A percentile compares a stretch with the other conserved stretches of the same genome.
Conservation (phyloP, 2,329 filamentous ascomycete species). For the Arthrobotrys iridis region DNA sequence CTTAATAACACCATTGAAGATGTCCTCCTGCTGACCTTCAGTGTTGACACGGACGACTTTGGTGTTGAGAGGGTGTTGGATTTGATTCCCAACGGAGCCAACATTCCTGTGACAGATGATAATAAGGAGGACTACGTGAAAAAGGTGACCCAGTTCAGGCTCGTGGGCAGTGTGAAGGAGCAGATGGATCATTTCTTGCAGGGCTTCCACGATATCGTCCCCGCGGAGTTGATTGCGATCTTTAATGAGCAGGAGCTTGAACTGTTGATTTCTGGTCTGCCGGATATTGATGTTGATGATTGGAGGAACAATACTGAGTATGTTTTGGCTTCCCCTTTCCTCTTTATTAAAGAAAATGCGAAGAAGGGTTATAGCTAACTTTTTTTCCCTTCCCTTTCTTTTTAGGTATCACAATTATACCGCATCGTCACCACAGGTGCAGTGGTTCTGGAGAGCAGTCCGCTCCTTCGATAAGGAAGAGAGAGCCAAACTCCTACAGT, state of each 20-base stretch:
- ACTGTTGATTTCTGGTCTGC: slow-evolving; percentile 92
- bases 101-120: slow-evolving; percentile 93
- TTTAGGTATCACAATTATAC: slow-evolving; percentile 90
- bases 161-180: slow-evolving; percentile 89
- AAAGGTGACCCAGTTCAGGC: slow-evolving; percentile 89
- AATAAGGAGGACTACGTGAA: slow-evolving; percentile 99
- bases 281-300: slow-evolving; percentile 97
- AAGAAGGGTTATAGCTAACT: too few species aligned
- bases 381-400: not conserved
- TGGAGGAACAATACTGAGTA: slow-evolving; percentile 97
- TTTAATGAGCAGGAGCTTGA: slow-evolving; percentile 99
- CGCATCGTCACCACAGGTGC: slow-evolving; percentile 91
- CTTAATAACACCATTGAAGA: slow-evolving; percentile 98
- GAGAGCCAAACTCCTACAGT: slow-evolving; percentile 93
- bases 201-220: slow-evolving; percentile 98
- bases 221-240: slow-evolving; percentile 90
- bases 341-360: not conserved
- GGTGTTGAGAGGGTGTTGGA: slow-evolving; percentile 88
- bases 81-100: slow-evolving; percentile 84
- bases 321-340: not conserved
- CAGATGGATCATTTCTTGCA: slow-evolving; percentile 93
- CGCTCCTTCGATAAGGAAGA: slow-evolving; percentile 99
- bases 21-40: slow-evolving; percentile 95
- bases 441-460: slow-evolving; percentile 99
- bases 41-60: slow-evolving; percentile 91